These are phyloP conservation scores for Penicillium olsonii DNA, from an alignment of 2,329 filamentous ascomycete species.

Conservation along the genomic window DNA sequence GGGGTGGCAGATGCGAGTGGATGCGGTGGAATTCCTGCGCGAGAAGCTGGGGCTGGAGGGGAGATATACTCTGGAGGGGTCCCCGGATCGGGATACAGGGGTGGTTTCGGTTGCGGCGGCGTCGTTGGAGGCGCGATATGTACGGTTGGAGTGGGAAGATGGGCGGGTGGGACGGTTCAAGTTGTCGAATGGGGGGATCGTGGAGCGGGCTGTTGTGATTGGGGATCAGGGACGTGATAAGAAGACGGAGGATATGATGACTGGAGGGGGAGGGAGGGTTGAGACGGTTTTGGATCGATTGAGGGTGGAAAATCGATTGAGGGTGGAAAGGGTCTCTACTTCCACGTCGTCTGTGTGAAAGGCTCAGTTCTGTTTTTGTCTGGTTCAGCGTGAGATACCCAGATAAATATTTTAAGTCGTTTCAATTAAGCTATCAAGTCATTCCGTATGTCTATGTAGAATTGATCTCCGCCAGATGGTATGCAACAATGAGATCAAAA, in stretches of 20 bases:
- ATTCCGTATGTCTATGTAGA: slow-evolving; percentile 21
- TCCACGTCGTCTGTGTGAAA: not conserved
- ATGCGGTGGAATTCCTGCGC: slow-evolving; percentile 37
- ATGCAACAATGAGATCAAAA: slow-evolving; percentile 28
- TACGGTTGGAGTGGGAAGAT: slow-evolving; percentile 47
- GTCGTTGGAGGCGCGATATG: slow-evolving; percentile 43
- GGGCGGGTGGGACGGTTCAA: slow-evolving; percentile 47
- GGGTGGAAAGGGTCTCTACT: slow-evolving; percentile 6
- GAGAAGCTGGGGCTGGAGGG: slow-evolving; percentile 33
- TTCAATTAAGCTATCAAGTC: not conserved
- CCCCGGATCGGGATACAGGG: slow-evolving; percentile 29
- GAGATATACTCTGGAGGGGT: slow-evolving; percentile 15
- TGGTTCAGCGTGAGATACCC: slow-evolving; percentile 14
- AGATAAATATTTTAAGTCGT: slow-evolving; percentile 1
- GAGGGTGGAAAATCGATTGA: slow-evolving; percentile 17
- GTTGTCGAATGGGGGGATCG: slow-evolving; percentile 41
- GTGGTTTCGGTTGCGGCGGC: slow-evolving; percentile 39
- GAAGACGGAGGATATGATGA: slow-evolving; percentile 35
- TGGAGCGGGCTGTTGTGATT: slow-evolving; percentile 47
- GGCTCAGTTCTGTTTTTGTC: too few relatives aligned
- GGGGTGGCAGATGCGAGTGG: slow-evolving; percentile 44
- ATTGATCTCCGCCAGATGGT: slow-evolving; percentile 31
- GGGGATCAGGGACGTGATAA: slow-evolving; percentile 43
- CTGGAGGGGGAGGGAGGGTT: slow-evolving; percentile 36
- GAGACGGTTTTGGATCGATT: slow-evolving; percentile 38